phyloP scores from a whole-genome alignment of 1,284 basidiomycete genomes.

The Phenoliferia sp. region DNA sequence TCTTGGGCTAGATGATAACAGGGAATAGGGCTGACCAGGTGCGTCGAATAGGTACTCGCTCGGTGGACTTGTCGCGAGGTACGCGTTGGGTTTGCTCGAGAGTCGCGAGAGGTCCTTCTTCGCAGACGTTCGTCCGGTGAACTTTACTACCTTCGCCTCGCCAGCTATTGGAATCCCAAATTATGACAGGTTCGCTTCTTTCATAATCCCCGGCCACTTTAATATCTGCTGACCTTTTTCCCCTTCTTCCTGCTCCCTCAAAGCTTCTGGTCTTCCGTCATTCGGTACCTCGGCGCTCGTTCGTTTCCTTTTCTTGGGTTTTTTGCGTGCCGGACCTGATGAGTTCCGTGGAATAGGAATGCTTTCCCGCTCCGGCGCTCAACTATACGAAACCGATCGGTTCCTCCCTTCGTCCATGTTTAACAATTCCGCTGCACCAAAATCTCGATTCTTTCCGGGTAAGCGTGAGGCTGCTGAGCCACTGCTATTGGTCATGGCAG shows the following conservation, averaged over 20 bases:
- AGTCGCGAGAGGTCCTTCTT: slow-evolving; percentile 60
- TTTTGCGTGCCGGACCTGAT: neutral
- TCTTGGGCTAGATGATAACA: neutral
- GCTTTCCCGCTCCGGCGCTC: slow-evolving; percentile 77
- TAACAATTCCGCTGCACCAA: neutral
- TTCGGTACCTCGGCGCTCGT: slow-evolving; percentile 61
- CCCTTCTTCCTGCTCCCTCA: slow-evolving; percentile 38
- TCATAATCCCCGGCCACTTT: neutral
- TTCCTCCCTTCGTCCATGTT: slow-evolving; percentile 48
- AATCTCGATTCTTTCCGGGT: neutral
- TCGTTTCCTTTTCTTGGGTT: neutral
- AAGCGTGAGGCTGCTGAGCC: slow-evolving; percentile 55
- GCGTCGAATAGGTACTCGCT: slow-evolving; percentile 60
- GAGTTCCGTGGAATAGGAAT: slow-evolving; percentile 40
- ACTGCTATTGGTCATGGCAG: slow-evolving; percentile 76
- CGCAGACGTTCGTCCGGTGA: slow-evolving; percentile 59
- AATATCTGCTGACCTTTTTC: neutral
- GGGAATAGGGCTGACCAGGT: neutral
- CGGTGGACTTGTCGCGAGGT: slow-evolving; percentile 73
- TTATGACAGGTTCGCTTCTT: neutral
- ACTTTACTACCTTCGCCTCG: slow-evolving; percentile 77
- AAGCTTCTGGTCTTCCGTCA: slow-evolving; percentile 58
- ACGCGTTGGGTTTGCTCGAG: slow-evolving; percentile 66
- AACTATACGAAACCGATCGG: slow-evolving; percentile 68
- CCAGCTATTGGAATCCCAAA: slow-evolving; percentile 60